Conservation (phyloP, 2,329 filamentous ascomycete genomes). For the Stenocarpella maydis region DNA sequence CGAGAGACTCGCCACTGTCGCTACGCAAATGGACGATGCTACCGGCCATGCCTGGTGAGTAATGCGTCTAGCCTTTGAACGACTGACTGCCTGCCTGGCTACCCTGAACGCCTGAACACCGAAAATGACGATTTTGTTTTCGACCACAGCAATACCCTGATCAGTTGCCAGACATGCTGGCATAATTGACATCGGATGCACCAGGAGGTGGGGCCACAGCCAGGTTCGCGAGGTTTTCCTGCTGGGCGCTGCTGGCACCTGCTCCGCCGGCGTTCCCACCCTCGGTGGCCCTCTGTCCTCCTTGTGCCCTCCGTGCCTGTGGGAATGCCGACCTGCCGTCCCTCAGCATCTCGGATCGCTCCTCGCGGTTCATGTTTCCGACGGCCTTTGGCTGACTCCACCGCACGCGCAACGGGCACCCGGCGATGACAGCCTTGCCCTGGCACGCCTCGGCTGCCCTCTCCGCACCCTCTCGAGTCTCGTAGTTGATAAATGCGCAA, state of each 20-base stretch:
- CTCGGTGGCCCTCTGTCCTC: conserved; percentile 44
- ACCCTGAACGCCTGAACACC: conserved; percentile 43
- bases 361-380: conserved; percentile 88
- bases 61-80: background rate
- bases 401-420: conserved; percentile 86
- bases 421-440: conserved; percentile 87
- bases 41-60: conserved; percentile 2
- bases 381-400: conserved; percentile 95
- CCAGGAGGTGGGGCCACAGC: conserved; percentile 82
- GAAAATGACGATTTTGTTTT: conserved; percentile 26
- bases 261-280: conserved; percentile 41
- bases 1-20: background rate
- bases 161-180: conserved; percentile 76
- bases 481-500: conserved; percentile 96
- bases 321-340: conserved; percentile 73
- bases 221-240: conserved; percentile 43
- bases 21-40: conserved; percentile 17
- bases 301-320: conserved; percentile 51
- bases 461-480: conserved; percentile 84
- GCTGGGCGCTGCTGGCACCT: conserved; percentile 37
- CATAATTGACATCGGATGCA: conserved; percentile 79
- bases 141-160: background rate
- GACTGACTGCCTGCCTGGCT: background rate
- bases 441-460: conserved; percentile 84
- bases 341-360: conserved; percentile 80